Base-by-base conservation (phyloP, 345 rosid species). In the Gossypium stocksii region DNA sequence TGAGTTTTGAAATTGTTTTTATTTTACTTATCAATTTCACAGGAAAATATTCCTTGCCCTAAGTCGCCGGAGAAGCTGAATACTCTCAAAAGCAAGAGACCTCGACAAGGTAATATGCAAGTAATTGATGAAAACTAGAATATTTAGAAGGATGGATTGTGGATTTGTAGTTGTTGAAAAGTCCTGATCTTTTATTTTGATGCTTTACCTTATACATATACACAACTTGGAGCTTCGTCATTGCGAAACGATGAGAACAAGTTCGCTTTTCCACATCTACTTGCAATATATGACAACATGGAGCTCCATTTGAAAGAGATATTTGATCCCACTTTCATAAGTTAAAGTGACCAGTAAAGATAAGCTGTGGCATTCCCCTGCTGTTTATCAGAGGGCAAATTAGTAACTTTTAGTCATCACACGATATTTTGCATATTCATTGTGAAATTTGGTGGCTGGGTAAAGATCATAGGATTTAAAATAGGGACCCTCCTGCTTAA, bases 21-120 rank as follows among this genome's bases (percentile, higher is more conserved):
- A 44, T 46, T 2, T 10, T 14, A 69, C 16, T 69, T 2, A 69
- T 69, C 60, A 16, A 52, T 60, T 81, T 58, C 69, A 54, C 81
- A 95, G 99, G 97, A 90, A 76, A 85, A 89, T 54, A 68, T 86
- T 48, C 85, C 84, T 66, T 96, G 97, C 87, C 99, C 99, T 9
- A 87, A 87, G 62, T 93, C 99, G 16, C 98, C 98, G 1, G 98
- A 91, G 82, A 96, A 96, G 74, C 23, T 81, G 22, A 88, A 80
- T 80, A 90, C 94, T 25, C 68, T 78, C 71, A 85, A 84, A 78
- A 78, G 84, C 82, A 93, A 87, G 81, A 85, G 86, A 65, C 82
- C 78, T 62, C 83, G 86, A 11, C 89, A 79, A 17, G 92, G 99
- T 93, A 80, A 82, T 80, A 68, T 67, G 1, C 65, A 43, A 73